Evolutionary conservation across 305 asterid species (phyloP), one percentile per base, ranked within the genome.

Genomic region (Rubia tinctorum): DNA sequence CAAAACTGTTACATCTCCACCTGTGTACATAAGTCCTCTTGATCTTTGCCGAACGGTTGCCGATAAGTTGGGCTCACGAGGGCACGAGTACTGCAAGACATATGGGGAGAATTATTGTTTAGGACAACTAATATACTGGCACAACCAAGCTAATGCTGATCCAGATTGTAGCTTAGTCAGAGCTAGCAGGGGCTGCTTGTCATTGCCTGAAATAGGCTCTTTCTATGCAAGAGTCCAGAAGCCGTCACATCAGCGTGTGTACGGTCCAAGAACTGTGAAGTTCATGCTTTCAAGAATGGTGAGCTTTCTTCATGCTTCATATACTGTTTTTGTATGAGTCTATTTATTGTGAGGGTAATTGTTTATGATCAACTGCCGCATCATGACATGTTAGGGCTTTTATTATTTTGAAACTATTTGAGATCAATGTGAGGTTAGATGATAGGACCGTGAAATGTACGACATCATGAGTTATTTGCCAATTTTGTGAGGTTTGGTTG

Each of bases 21-120:
- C 98, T 39, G 97, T 95, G 73, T 68, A 85, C 79, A 95, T 95
- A 45, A 95, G 93, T 75, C 96, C 99, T 55, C 96, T 91, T 47
- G 99, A 95, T 84, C 93, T 95, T 37, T 95, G 97, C 70, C 97
- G 97, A 71, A 90, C 90, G 84, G 93, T 79, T 75, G 91, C 97
- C 53, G 89, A 88, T 74, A 93, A 89, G 84, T 80, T 95, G 86
- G 98, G 97, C 23, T 80, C 97, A 2, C 89, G 91, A 61, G 85
- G 84, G 75, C 96, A 93, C 40, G 96, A 95, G 80, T 95, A 89
- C 84, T 76, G 93, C 86, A 95, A 95, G 87, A 93, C 96, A 20
- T 95, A 95, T 68, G 84, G 90, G 1, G 97, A 91, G 81, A 85
- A 86, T 37, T 95, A 95, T 80, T 95, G 99, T 87, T 80, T 95